Percentiles rank a stretch among this genome's conserved stretches.
Conservation (phyloP, 331 rosid genomes). For the Acacia concinna region DNA sequence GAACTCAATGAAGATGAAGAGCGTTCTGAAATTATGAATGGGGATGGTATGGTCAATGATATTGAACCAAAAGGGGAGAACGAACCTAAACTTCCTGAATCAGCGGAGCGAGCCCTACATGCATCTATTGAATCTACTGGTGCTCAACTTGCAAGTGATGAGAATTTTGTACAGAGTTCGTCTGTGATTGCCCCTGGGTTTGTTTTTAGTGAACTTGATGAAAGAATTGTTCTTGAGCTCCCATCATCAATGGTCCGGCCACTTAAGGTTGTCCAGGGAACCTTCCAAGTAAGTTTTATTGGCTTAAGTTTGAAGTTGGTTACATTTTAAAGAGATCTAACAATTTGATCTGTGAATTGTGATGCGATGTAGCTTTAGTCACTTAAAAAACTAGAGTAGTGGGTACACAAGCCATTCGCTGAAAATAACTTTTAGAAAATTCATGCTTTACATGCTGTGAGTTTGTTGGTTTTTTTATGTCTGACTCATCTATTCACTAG, state of each 20-base stretch:
- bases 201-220: constrained; percentile 87
- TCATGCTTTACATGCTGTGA: background rate
- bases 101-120: constrained; percentile 43
- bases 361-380: background rate
- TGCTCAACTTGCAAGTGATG: constrained; percentile 53
- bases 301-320: constrained; percentile 21
- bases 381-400: background rate
- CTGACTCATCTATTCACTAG: background rate
- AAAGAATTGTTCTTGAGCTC: constrained; percentile 89
- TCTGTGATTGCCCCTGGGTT: constrained; percentile 74
- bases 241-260: constrained; percentile 94
- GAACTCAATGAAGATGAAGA: constrained; percentile 69
- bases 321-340: background rate
- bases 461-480: background rate
- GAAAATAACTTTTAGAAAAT: background rate
- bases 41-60: constrained; percentile 49
- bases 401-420: background rate
- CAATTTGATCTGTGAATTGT: background rate
- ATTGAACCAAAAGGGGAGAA: constrained; percentile 43
- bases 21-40: constrained; percentile 58
- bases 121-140: constrained; percentile 52
- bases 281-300: constrained; percentile 77
- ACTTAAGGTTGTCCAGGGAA: constrained; percentile 79
- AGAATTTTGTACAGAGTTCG: constrained; percentile 55
- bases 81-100: constrained; percentile 50